A percentile compares a stretch with the other conserved stretches of the same genome.
phyloP scores from a whole-genome alignment of 768 basidiomycete species.

The Mycena floridula region DNA sequence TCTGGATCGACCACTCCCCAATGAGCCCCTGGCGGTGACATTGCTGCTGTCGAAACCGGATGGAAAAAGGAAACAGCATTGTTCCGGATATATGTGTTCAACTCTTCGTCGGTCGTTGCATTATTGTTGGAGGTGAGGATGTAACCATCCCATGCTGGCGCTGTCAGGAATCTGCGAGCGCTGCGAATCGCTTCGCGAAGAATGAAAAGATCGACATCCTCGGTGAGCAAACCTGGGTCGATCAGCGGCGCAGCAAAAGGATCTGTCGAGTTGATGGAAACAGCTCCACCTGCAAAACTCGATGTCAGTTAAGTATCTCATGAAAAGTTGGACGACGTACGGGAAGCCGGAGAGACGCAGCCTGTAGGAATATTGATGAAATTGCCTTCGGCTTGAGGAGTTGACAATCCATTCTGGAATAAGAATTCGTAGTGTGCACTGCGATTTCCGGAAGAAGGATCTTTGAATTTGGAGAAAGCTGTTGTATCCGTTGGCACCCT shows the following conservation, averaged over 20 bases:
- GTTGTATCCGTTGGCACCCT: slow-evolving; percentile 17
- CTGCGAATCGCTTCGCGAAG: slow-evolving; percentile 15
- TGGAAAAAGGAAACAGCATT: slow-evolving; percentile 25
- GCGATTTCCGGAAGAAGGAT: slow-evolving; percentile 26
- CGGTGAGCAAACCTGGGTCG: slow-evolving; percentile 34
- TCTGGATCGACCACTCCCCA: slow-evolving; percentile 32
- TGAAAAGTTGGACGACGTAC: not conserved
- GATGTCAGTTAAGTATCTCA: no score
- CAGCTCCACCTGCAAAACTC: no score
- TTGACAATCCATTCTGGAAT: slow-evolving; percentile 21
- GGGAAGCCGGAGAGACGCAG: not conserved
- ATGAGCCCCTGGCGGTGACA: slow-evolving; percentile 21
- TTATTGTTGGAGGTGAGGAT: slow-evolving; percentile 10
- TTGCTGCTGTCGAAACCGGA: slow-evolving; percentile 25
- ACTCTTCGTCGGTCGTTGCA: slow-evolving; percentile 21
- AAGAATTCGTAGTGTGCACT: slow-evolving; percentile 30
- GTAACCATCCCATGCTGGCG: slow-evolving; percentile 12
- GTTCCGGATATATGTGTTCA: slow-evolving; percentile 20
- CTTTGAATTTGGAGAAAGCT: slow-evolving; percentile 15
- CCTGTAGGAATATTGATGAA: not conserved
- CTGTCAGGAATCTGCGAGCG: slow-evolving; percentile 12
- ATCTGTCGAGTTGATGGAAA: slow-evolving; percentile 29
- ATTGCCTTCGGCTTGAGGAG: slow-evolving; percentile 16
- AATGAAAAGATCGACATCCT: slow-evolving; percentile 14
- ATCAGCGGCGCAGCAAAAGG: slow-evolving; percentile 37